Evolutionary conservation across 2,329 filamentous ascomycete genomes (phyloP), one percentile per base, ranked within the genome.

Genomic region (Pyrenochaeta sp.): DNA sequence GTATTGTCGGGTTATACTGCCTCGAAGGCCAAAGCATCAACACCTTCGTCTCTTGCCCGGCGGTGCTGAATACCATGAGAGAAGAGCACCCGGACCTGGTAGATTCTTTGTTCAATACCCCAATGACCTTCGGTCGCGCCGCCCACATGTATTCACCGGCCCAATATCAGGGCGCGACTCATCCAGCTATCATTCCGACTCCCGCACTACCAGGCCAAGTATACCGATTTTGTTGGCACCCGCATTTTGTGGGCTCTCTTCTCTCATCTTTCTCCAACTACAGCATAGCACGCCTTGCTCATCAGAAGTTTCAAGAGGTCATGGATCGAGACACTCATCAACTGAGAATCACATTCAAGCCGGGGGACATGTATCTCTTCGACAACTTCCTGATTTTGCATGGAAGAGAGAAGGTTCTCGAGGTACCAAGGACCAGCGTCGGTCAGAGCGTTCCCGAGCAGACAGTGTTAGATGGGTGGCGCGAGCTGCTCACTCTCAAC

Each of bases 261-360:
- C 18, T 14, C 13, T 15, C 14, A 14, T 17, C 28, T 9, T 30
- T 15, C 18, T 14, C 28, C 28, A 17, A 30, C 28, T 30, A 30
- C 28, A 30, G 18, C 6, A 17, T 17, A 14, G 14, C 15, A 15
- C 28, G 28, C 14, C 28, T 30, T 17, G 28, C 28, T 14, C 28
- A 30, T 30, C 28, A 30, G 28, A 30, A 30, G 28, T 30, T 30
- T 15, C 14, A 30, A 17, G 28, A 30, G 28, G 18, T 30, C 28
- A 30, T 30, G 28, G 18, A 17, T 14, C 28, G 28, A 15, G 14
- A 14, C 11, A 30, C 14, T 17, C 28, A 30, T 17, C 28, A 30
- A 30, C 28, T 30, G 9, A 30, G 18, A 17, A 30, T 30, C 11
- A 17, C 18, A 17, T 15, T 30, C 14, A 30, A 30, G 28, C 28